Evolutionary conservation across 371 early-diverging fungal species (phyloP).

Genomic region (Lichtheimia ornata): DNA sequence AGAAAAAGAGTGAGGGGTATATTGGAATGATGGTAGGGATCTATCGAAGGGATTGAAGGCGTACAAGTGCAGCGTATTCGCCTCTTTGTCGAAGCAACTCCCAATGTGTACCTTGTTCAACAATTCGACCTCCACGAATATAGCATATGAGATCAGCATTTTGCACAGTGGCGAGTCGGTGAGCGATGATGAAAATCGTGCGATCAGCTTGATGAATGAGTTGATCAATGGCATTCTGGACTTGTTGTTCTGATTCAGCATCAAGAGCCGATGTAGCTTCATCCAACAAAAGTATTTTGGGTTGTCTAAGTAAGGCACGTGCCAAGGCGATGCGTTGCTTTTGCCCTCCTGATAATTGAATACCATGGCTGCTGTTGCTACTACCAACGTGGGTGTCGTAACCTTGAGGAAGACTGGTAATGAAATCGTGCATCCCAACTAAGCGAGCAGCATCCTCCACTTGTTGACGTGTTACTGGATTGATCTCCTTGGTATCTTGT

Average conservation of each 20-base stretch:
- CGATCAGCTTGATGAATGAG: slow-evolving; percentile 58
- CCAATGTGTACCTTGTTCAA: slow-evolving; percentile 83
- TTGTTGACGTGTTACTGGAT: slow-evolving; percentile 51
- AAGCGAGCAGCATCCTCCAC: slow-evolving; percentile 59
- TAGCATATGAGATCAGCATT: slow-evolving; percentile 76
- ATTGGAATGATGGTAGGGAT: too few species aligned
- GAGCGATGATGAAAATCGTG: slow-evolving; percentile 70
- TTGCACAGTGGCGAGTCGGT: slow-evolving; percentile 67
- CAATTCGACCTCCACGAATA: slow-evolving; percentile 71
- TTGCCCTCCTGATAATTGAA: slow-evolving; percentile 37
- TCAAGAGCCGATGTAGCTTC: slow-evolving; percentile 96
- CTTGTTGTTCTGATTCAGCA: slow-evolving; percentile 84
- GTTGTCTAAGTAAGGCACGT: slow-evolving; percentile 76
- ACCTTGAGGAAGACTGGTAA: slow-evolving; percentile 63
- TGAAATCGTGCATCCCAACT: slow-evolving; percentile 81
- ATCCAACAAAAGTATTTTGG: slow-evolving; percentile 86
- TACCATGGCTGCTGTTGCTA: slow-evolving; percentile 52
- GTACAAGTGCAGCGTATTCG: slow-evolving; percentile 28
- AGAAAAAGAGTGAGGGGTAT: too few species aligned
- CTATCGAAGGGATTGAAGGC: slow-evolving; percentile 27
- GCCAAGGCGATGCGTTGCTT: slow-evolving; percentile 37
- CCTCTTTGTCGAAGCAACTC: slow-evolving; percentile 55
- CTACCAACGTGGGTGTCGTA: slow-evolving; percentile 78
- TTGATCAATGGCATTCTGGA: slow-evolving; percentile 81
- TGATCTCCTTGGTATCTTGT: slow-evolving; percentile 30